Base-by-base conservation (phyloP, 192 early-diverging fungal genomes). In the Coemansia sp. region DNA sequence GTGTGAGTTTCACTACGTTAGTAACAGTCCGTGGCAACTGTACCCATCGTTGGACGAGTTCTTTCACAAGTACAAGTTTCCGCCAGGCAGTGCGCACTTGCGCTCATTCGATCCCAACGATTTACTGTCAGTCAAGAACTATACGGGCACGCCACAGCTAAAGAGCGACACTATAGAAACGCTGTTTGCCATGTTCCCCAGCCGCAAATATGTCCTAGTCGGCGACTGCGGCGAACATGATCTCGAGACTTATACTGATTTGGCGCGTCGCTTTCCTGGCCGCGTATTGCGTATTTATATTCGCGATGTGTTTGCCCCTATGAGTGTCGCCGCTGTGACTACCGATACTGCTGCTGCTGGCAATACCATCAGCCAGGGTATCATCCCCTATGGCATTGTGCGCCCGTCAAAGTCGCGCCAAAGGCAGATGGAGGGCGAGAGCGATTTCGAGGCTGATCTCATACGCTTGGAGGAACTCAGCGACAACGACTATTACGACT, bases 201-300 rank as follows among this genome's bases (percentile, higher is more conserved):
- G 88, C 6, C 86, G 94, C 51, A 90, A 90, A 69, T 98, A 91
- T 70, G 90, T 98, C 63, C 80, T 98, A 11, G 87, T 98, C 5
- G 96, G 96, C 22, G 96, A 98, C 71, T 89, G 89, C 60, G 96
- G 94, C 45, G 94, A 98, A 76, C 82, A 90, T 38, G 96, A 98
- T 64, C 77, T 93, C 50, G 92, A 95, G 65, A 90, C 90, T 62
- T 96, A 93, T 59, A 86, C 91, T 4, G 86, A 84, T 2, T 82
- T 96, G 34, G 88, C 88, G 4, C 58, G 69, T 0, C 82, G 84
- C 10, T 83, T 80, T 40, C 93, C 94, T 1, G 83, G 70, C 11
- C 88, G 88, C 51, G 87, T 98, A n/a, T 59, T 92, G 41, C 90
- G 90, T 64, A 91, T 98, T 36, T 94, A 93, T 61, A 93, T 98